Evolutionary conservation across 495 filamentous ascomycete genomes (phyloP).

Genomic region (Penicillium paradoxum): DNA sequence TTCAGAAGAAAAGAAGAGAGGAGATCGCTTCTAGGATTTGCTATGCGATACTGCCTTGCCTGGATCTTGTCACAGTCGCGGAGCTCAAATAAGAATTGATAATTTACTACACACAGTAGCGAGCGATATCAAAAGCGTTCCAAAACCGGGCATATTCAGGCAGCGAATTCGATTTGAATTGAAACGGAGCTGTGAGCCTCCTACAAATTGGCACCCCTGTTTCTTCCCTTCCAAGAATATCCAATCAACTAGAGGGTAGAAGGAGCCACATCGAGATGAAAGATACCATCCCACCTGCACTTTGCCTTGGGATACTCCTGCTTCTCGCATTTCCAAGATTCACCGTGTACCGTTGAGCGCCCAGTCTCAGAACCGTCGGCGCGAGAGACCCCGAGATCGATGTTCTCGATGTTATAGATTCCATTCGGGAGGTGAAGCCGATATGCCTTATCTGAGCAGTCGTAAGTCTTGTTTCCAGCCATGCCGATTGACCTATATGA

Average conservation of each 20-base stretch:
- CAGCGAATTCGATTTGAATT: no score
- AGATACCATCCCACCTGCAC: conserved; percentile 15
- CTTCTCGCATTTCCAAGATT: conserved; percentile 9
- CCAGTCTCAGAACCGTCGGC: conserved; percentile 4
- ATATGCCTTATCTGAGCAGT: conserved; percentile 14
- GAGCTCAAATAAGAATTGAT: no score
- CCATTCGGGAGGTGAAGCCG: conserved; percentile 15
- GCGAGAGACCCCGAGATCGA: conserved; percentile 10
- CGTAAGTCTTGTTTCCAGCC: conserved; percentile 7
- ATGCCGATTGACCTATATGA: conserved; percentile 10
- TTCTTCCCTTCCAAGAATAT: background rate
- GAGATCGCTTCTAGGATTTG: no score
- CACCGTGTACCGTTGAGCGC: background rate
- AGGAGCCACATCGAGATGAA: conserved; percentile 3
- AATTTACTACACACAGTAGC: no score
- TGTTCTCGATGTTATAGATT: conserved; percentile 16
- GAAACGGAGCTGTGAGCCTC: no score
- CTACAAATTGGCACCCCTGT: no score
- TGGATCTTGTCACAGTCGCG: no score
- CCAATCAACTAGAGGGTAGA: background rate
- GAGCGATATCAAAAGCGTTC: no score
- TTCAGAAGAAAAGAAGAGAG: no score
- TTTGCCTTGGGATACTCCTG: conserved; percentile 1
- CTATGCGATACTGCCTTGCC: no score
- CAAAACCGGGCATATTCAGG: no score